phyloP scores from a whole-genome alignment of 306 rosid species.

The Trichosanthes truncata region DNA sequence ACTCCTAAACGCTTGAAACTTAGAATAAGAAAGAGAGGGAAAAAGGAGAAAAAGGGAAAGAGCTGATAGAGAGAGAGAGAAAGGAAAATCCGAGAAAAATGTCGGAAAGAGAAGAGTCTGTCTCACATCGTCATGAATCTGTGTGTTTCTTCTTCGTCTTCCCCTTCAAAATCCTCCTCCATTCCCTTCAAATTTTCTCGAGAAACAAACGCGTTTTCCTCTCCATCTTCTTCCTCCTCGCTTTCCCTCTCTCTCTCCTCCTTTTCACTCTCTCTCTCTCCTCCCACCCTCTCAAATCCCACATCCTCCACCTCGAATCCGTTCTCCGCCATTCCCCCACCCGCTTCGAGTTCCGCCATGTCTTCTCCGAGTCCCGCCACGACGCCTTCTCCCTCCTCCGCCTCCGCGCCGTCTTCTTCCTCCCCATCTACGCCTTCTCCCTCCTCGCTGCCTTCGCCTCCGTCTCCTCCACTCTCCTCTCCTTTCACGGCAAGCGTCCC shows the following conservation, averaged over 20 bases:
- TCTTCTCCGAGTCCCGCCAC: constrained; percentile 51
- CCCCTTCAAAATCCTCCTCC: constrained; percentile 15
- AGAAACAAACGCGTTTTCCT: constrained; percentile 36
- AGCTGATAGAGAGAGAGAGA: not conserved
- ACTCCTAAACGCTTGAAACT: not conserved
- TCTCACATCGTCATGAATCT: not conserved
- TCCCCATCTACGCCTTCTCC: constrained; percentile 50
- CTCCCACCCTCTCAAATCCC: constrained; percentile 30
- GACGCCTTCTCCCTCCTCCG: constrained; percentile 54
- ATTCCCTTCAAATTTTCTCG: constrained; percentile 31
- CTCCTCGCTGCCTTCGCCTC: constrained; percentile 46
- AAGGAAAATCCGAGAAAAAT: constrained; percentile 5
- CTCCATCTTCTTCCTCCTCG: constrained; percentile 29
- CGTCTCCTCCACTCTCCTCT: constrained; percentile 31
- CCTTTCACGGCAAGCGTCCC: constrained; percentile 20
- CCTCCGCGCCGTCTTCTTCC: constrained; percentile 35
- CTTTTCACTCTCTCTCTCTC: constrained; percentile 34
- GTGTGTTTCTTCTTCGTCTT: not conserved
- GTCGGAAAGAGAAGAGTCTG: constrained; percentile 26
- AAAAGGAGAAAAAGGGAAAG: not conserved
- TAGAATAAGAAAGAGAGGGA: not conserved
- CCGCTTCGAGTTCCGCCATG: constrained; percentile 72
- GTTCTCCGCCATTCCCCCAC: constrained; percentile 48
- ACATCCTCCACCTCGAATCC: constrained; percentile 54
- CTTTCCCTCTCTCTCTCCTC: constrained; percentile 58